These are phyloP conservation scores for Erysimum cheiri DNA, from an alignment of 441 rosid species.

Conservation along the genomic window DNA sequence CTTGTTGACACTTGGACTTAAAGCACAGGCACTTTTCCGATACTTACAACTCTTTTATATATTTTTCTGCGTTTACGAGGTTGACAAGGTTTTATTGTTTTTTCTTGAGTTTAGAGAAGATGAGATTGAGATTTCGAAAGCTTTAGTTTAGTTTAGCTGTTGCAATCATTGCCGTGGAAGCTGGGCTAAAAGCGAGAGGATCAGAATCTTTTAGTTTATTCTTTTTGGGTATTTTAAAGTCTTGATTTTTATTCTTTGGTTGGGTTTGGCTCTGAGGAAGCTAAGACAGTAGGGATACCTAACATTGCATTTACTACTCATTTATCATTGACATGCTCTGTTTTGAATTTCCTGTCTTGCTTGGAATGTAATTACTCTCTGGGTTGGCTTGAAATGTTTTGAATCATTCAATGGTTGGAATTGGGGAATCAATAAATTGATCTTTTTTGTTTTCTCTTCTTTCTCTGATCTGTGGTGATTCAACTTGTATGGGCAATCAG, in stretches of 20 bases:
- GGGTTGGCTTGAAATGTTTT: neutral
- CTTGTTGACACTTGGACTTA: slow-evolving; percentile 31
- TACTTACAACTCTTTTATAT: neutral
- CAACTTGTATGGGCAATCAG: neutral
- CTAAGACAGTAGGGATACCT: slow-evolving; percentile 22
- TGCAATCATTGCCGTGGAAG: slow-evolving; percentile 29
- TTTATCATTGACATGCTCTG: slow-evolving; percentile 25
- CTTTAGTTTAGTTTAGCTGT: neutral
- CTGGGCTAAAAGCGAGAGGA: neutral
- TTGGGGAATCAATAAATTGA: too few species aligned
- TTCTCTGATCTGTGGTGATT: slow-evolving; percentile 10
- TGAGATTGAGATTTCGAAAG: slow-evolving; percentile 9
- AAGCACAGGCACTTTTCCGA: slow-evolving; percentile 35
- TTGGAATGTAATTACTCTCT: slow-evolving; percentile 3
- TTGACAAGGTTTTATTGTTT: neutral
- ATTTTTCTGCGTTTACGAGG: slow-evolving; percentile 38
- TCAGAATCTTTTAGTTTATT: slow-evolving; percentile 21
- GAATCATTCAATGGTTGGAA: neutral
- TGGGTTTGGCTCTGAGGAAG: slow-evolving; percentile 9
- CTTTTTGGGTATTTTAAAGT: slow-evolving; percentile 10
- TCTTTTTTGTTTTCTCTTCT: neutral
- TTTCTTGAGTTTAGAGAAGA: neutral
- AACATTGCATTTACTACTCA: slow-evolving; percentile 16
- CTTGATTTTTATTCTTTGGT: neutral
- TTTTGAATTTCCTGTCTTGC: slow-evolving; percentile 15